These are phyloP conservation scores for Paramecium sexaurelia DNA, from an alignment of 73 alveolate genomes.

Conservation along the genomic window DNA sequence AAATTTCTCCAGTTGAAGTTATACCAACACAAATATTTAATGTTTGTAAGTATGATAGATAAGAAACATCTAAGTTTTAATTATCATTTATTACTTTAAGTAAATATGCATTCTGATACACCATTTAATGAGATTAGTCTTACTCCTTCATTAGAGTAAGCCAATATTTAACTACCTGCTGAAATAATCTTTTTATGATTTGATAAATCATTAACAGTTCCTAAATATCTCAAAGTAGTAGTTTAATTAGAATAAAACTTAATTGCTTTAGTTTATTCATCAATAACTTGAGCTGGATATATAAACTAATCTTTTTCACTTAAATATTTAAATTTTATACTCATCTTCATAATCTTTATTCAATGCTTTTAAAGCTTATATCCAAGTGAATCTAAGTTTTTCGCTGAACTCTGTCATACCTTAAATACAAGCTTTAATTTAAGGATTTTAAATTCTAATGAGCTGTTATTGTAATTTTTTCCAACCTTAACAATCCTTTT, in stretches of 20 bases:
- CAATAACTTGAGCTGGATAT: neutral
- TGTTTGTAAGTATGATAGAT: neutral
- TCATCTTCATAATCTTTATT: conserved; percentile 21
- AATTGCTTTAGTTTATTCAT: neutral
- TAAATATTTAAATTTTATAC: neutral
- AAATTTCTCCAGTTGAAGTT: neutral
- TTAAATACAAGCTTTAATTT: conserved; percentile 3
- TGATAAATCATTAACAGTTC: neutral
- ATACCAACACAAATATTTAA: conserved; percentile 12
- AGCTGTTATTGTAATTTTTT: neutral
- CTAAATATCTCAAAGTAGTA: neutral
- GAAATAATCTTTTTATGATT: neutral
- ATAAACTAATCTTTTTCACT: neutral
- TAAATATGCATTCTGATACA: neutral
- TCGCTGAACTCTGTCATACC: conserved; percentile 55
- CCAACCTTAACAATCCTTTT: conserved; percentile 35
- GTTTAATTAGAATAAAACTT: neutral
- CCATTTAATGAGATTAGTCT: conserved; percentile 12
- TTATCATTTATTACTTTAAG: neutral
- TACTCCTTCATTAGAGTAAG: conserved; percentile 29
- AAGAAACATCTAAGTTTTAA: neutral
- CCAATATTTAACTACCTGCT: conserved; percentile 35
- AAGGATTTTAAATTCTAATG: neutral
- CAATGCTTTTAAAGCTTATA: conserved; percentile 23
- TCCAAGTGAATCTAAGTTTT: conserved; percentile 38